Conservation (phyloP, 2,329 filamentous ascomycete genomes). For the Fusarium sp. region DNA sequence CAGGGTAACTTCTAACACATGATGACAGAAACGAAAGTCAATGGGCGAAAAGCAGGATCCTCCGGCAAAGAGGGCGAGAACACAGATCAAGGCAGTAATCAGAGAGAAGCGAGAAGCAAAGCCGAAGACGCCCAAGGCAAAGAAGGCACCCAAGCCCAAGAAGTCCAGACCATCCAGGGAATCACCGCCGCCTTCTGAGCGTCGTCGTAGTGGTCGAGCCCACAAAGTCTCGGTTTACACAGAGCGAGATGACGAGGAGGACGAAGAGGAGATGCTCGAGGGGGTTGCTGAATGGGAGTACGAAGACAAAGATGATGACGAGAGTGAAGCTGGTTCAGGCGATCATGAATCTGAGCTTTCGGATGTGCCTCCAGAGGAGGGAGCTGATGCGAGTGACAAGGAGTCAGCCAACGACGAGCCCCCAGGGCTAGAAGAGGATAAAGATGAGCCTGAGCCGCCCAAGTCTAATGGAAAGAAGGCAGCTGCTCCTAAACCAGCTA, state of each 20-base stretch:
- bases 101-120: slow-evolving; percentile 53
- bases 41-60: slow-evolving; percentile 61
- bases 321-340: slow-evolving; percentile 32
- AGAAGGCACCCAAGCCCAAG: slow-evolving; percentile 52
- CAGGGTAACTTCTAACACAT: slow-evolving; percentile 39
- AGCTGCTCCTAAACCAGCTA: slow-evolving; percentile 33
- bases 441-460: slow-evolving; percentile 35
- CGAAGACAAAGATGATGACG: slow-evolving; percentile 44
- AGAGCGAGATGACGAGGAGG: slow-evolving; percentile 67
- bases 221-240: slow-evolving; percentile 61
- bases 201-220: slow-evolving; percentile 66
- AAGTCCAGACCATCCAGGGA: slow-evolving; percentile 46
- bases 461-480: slow-evolving; percentile 45
- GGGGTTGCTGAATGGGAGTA: slow-evolving; percentile 71
- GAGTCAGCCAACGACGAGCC: slow-evolving; percentile 29
- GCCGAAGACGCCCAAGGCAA: slow-evolving; percentile 50
- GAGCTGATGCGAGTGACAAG: slow-evolving; percentile 20
- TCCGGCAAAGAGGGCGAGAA: slow-evolving; percentile 53
- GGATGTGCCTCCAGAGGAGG: slow-evolving; percentile 35
- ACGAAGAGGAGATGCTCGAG: slow-evolving; percentile 70
- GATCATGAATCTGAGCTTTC: slow-evolving; percentile 41
- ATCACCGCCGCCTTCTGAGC: slow-evolving; percentile 56
- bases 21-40: slow-evolving; percentile 67
- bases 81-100: slow-evolving; percentile 52
- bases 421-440: slow-evolving; percentile 32